Base-by-base conservation (phyloP, 179 eudicot species). In the Patellifolia procumbens region DNA sequence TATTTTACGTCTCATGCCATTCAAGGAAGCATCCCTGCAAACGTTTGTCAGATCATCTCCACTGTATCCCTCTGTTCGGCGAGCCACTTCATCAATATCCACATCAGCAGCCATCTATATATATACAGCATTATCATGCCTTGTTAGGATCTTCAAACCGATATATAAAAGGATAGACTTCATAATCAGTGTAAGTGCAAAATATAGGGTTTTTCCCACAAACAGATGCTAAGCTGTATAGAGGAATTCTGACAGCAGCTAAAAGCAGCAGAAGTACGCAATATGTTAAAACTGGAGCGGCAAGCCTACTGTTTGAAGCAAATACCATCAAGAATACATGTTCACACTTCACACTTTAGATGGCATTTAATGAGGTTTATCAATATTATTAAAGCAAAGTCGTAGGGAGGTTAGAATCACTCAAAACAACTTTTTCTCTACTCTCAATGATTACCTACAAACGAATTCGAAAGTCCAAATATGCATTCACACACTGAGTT, bases 31-130 rank as follows among this genome's bases (percentile, higher is more conserved):
- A 59, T 95, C 99, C 42, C 99, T 84, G 68, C 97, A 95, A 42
- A 95, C 97, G 51, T 92, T 95, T 52, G 99, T 95, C 32, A 95
- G 85, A 84, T 95, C 99, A 15, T 95, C 99, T 81, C 99, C 99
- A 85, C 99, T 95, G 85, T 95, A 95, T n/a, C 99, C 97, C 78
- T 95, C 97, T 62, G 99, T 90, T 45, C 85, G 76, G 11, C 93
- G 90, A 29, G 99, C 99, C 79, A 95, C 97, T 7, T 88, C 90
- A 75, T 90, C 94, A 3, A 95, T 86, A 76, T 95, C 86, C 31
- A 95, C 97, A 74, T 93, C 99, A 64, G 90, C 15, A 65, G 97
- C 85, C 67, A 95, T 83, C 99, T 95, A 83, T 9, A 95, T 83
- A 97, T 95, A 83, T 9, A 42, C 11, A 48, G 49, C 46, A 78